Evolutionary conservation across 1,139 yeast genomes (phyloP).

Genomic region (Candida sp.): DNA sequence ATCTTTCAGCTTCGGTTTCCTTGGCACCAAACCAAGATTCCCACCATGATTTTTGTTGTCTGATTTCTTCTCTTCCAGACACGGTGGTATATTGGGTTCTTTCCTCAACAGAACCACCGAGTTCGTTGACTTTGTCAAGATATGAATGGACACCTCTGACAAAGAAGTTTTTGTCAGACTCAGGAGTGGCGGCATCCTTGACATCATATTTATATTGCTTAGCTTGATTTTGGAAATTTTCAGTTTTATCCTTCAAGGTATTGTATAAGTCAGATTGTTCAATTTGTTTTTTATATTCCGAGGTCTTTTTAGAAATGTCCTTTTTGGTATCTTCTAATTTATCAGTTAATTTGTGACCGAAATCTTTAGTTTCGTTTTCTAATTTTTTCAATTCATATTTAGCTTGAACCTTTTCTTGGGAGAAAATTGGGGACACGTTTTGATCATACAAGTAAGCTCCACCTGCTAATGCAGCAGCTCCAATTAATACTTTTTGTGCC

Average conservation of each 20-base stretch:
- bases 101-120: conserved; percentile 22
- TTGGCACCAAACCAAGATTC: conserved; percentile 23
- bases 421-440: conserved; percentile 36
- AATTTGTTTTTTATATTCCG: conserved; percentile 6
- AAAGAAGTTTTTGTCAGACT: conserved; percentile 18
- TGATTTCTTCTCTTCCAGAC: conserved; percentile 10
- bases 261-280: conserved; percentile 7
- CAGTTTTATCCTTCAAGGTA: conserved; percentile 2
- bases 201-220: conserved; percentile 16
- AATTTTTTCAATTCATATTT: conserved; percentile 7
- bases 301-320: conserved; percentile 11
- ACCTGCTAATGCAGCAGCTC: conserved; percentile 29
- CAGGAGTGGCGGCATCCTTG: conserved; percentile 14
- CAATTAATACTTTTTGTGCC: conserved; percentile 12
- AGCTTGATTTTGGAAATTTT: conserved; percentile 10
- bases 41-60: conserved; percentile 20
- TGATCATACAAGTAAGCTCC: conserved; percentile 43
- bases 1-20: conserved; percentile 15
- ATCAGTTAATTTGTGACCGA: conserved; percentile 1
- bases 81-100: conserved; percentile 12
- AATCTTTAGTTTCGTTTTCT: neutral
- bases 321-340: conserved; percentile 5
- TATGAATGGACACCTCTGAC: conserved; percentile 26
- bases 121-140: conserved; percentile 29
- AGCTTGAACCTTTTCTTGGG: conserved; percentile 15